Evolutionary conservation across 768 basidiomycete species (phyloP), one percentile per base, ranked within the genome.

Genomic region (Sutorius australiensis): DNA sequence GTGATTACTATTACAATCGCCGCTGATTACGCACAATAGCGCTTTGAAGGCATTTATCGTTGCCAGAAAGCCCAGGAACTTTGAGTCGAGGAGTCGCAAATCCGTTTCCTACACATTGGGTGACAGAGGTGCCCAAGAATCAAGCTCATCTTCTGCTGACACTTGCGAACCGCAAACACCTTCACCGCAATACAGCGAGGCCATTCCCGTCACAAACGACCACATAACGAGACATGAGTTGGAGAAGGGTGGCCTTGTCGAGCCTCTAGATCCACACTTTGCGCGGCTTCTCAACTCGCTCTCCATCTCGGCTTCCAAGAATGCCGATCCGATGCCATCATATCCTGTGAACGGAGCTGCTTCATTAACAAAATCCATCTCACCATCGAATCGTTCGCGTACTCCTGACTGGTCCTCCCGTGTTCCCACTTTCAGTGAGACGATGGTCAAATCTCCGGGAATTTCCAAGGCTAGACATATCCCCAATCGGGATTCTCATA

Each of bases 91-190:
- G 50, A 61, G 71, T 24, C 76, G 77, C 19, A 79, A 79, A 57
- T 50, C 59, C 21, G 39, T 48, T 57, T 61, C 56, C 31, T 60
- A 57, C 30, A 13, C 28, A 38, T 53, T 57, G 63, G 68, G 60
- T 40, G 68, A 78, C 56, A 54, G 59, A 56, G 58, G 74, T 27
- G 67, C 76, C 33, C 81, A 79, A 59, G 84, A 87, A 56, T 83
- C 84, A n/a, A 84, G 81, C 61, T 86, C 84, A 17, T 84, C 83
- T 36, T 84, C 80, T 41, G 76, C 73, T 32, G 81, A 84, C 55
- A 81, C 80, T 50, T 76, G 75, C 39, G 84, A 80, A 61, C 82
- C 80, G 9, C 80, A 81, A 58, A 84, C 81, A 0, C 83, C 83
- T 13, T 85, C 84, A n/a, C 80, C 83, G 0, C 75, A 78, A 51